Percentiles rank a stretch among this genome's conserved stretches.
Evolutionary conservation across 176 grass and related monocot genomes (phyloP).

Genomic region (Avena eriantha): DNA sequence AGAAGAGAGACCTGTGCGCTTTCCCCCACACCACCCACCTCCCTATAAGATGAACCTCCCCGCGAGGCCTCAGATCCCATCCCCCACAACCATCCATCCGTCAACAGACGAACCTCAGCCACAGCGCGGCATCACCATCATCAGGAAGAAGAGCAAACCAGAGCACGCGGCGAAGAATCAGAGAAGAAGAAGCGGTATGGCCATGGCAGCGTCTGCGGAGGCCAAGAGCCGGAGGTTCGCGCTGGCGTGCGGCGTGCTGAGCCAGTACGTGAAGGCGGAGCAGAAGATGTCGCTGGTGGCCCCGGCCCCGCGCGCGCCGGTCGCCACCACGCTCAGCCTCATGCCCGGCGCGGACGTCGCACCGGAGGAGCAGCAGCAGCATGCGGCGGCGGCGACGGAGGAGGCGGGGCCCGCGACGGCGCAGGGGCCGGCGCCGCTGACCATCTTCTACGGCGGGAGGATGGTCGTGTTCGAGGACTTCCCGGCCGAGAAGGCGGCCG

Average conservation of each 20-base stretch:
- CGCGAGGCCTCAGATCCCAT: neutral
- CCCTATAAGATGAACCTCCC: slow-evolving; percentile 37
- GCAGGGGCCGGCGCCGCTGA: slow-evolving; percentile 42
- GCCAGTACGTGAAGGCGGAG: slow-evolving; percentile 87
- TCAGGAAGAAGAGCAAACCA: neutral
- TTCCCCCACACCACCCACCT: neutral
- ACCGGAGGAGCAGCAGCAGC: neutral
- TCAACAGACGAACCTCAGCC: neutral
- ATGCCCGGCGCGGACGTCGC: slow-evolving; percentile 72
- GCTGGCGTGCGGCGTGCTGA: slow-evolving; percentile 75
- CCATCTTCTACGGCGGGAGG: slow-evolving; percentile 81
- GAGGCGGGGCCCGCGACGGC: slow-evolving; percentile 30
- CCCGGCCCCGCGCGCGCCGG: slow-evolving; percentile 12
- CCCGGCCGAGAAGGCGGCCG: slow-evolving; percentile 68
- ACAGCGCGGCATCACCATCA: neutral
- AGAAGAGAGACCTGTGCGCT: too few species aligned
- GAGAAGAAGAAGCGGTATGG: neutral
- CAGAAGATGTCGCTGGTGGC: slow-evolving; percentile 49
- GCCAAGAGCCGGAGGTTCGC: slow-evolving; percentile 79
- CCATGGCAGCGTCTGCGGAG: slow-evolving; percentile 34
- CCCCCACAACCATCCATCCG: neutral
- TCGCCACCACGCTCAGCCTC: slow-evolving; percentile 56
- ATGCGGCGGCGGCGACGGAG: neutral
- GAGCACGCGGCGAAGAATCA: neutral
- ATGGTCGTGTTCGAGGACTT: slow-evolving; percentile 77